Conservation (phyloP, 129 eudicot species). For the Logfia minima region DNA sequence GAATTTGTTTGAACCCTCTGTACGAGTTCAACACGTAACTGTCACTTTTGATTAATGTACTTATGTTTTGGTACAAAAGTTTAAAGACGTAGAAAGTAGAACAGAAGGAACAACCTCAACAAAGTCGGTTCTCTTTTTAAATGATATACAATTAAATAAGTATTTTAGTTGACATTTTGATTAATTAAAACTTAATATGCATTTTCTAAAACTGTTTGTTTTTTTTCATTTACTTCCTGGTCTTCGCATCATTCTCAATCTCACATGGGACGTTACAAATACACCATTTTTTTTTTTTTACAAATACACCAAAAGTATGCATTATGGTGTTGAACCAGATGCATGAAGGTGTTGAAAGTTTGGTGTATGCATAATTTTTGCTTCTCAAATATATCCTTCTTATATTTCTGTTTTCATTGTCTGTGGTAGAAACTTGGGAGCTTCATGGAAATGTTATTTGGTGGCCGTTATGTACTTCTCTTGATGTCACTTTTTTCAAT, state of each 20-base stretch:
- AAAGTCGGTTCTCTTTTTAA: not conserved
- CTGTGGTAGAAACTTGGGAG: constrained; percentile 92
- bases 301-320: no score
- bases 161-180: not conserved
- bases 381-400: constrained; percentile 2
- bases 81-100: not conserved
- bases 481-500: constrained; percentile 94
- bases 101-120: not conserved
- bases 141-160: not conserved
- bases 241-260: no score
- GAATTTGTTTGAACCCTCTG: not conserved
- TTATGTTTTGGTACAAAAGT: not conserved
- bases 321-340: no score
- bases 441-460: constrained; percentile 99
- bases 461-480: constrained; percentile 94
- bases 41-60: not conserved
- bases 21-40: not conserved
- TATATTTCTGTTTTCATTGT: constrained; percentile 9
- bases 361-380: not conserved
- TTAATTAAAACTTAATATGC: not conserved
- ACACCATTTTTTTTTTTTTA: no score
- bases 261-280: no score
- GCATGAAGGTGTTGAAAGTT: not conserved
- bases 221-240: no score
- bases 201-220: not conserved